Percentiles rank a stretch among this genome's conserved stretches.
Evolutionary conservation across 441 rosid genomes (phyloP).

Genomic region (Macaranga tanarius): DNA sequence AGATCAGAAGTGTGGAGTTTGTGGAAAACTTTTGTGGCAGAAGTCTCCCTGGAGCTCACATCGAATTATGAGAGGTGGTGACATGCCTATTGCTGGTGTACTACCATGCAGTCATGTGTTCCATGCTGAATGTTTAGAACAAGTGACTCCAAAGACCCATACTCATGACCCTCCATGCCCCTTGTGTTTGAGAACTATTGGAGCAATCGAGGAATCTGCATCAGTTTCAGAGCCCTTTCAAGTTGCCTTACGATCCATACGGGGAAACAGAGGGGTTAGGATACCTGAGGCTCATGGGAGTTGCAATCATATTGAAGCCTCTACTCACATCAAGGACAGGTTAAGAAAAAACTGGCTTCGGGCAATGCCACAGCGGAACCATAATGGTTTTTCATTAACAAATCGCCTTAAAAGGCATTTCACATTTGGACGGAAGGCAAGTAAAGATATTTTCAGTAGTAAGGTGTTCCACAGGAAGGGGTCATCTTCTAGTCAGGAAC

Average conservation of each 20-base stretch:
- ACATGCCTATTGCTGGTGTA: slow-evolving; percentile 76
- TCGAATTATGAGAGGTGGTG: slow-evolving; percentile 65
- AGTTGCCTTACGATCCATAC: slow-evolving; percentile 57
- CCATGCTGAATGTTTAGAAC: slow-evolving; percentile 93
- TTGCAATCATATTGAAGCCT: slow-evolving; percentile 31
- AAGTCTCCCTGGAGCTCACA: slow-evolving; percentile 88
- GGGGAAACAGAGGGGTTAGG: slow-evolving; percentile 50
- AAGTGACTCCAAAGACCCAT: slow-evolving; percentile 61
- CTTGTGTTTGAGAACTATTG: slow-evolving; percentile 51
- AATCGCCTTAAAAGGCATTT: slow-evolving; percentile 51
- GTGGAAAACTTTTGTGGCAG: slow-evolving; percentile 64
- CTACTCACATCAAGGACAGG: slow-evolving; percentile 36
- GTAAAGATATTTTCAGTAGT: slow-evolving; percentile 34
- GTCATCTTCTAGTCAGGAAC: slow-evolving; percentile 38
- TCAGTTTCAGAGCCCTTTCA: slow-evolving; percentile 64
- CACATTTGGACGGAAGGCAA: slow-evolving; percentile 36
- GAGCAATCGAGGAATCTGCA: slow-evolving; percentile 42
- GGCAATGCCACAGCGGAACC: slow-evolving; percentile 22
- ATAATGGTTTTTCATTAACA: slow-evolving; percentile 40
- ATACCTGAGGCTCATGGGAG: slow-evolving; percentile 41
- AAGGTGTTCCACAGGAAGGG: slow-evolving; percentile 36
- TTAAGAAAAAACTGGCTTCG: slow-evolving; percentile 41
- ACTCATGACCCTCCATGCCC: slow-evolving; percentile 82
- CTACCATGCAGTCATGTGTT: slow-evolving; percentile 80
- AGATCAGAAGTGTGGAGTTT: slow-evolving; percentile 72